Evolutionary conservation across 805 yeast species (phyloP), one percentile per base, ranked within the genome.

Genomic region (Metschnikowia dekortorum): DNA sequence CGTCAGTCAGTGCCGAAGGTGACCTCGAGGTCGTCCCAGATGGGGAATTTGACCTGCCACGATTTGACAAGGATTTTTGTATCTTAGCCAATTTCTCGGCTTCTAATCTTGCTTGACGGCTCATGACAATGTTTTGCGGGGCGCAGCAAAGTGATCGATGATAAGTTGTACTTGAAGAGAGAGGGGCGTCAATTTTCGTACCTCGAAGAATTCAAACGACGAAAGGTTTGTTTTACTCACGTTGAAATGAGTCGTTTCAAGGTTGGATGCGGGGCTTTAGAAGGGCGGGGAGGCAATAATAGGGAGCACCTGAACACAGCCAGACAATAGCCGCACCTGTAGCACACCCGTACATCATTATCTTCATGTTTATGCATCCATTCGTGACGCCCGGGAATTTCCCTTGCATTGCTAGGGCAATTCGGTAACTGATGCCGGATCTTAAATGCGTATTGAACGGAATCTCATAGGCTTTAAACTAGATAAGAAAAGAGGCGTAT

Each of bases 21-120:
- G 75, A 69, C 38, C 76, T 59, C 41, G 66, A 58, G 41, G 60
- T 59, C 39, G 57, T 60, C 22, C 64, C 65, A 3, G 66, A 52
- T 6, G 77, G 76, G 8, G 74, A 69, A 18, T 49, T 52, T 10
- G 75, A 70, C 34, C 76, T 56, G 11, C 75, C 76, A 43, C 77
- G 62, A 49, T 55, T 58, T 18, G 70, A 62, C 57, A 63, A 63
- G 11, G 74, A 65, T 47, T 71, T 65, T 48, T 71, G 73, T 44
- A 71, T 66, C 32, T 71, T 70, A 16, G 72, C 66, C 51, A 72
- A 62, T 52, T 69, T 69, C 54, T 73, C 76, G 18, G 76, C 75
- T 56, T 73, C 77, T 49, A 72, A 56, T 49, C 63, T 60, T 10
- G 72, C 61, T 56, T 67, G 70, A 47, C 74, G 71, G 47, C 64